Base-by-base conservation (phyloP, 441 rosid species). In the Iberis amara region DNA sequence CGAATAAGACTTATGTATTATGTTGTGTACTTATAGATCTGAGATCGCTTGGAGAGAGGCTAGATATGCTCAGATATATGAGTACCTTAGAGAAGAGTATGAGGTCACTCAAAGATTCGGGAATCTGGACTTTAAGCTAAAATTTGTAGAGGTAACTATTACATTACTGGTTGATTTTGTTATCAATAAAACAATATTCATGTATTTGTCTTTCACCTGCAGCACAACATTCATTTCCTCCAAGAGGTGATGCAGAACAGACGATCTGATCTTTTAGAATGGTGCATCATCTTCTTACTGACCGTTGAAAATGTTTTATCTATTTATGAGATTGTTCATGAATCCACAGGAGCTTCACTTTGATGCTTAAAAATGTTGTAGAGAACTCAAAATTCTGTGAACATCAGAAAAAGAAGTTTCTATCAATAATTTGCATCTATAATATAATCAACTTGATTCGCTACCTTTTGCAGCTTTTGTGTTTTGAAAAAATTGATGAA, bases 21-120 rank as follows among this genome's bases (percentile, higher is more conserved):
- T 66, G 61, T 27, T 49, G 9, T 53, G 39, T 36, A 69, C 11
- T 53, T 30, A 33, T 77, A 86, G 97, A 68, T 86, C 96, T 18
- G 96, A 90, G 74, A 90, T 90, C 68, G 98, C 96, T 61, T 90
- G 96, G 98, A 81, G 88, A 66, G 88, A 85, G 70, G 98, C 95
- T 46, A 90, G 81, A 71, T 87, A 85, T 68, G 90, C 95, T 59
- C 92, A 76, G 69, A 90, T 87, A 75, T 71, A 78, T 2, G 98
- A 90, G 70, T 90, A 82, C 76, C 82, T 87, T 18, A 73, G 86
- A 68, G 98, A 90, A 71, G 98, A 90, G 74, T 90, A 79, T 12
- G 95, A 90, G 70, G 85, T 90, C 15, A 80, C 89, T 30, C 98
- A 90, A 61, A 87, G 96, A 58, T 85, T 90, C 28, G 95, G 95